Conservation (phyloP, 176 grass and related monocot species). For the Tillandsia fasciculata region DNA sequence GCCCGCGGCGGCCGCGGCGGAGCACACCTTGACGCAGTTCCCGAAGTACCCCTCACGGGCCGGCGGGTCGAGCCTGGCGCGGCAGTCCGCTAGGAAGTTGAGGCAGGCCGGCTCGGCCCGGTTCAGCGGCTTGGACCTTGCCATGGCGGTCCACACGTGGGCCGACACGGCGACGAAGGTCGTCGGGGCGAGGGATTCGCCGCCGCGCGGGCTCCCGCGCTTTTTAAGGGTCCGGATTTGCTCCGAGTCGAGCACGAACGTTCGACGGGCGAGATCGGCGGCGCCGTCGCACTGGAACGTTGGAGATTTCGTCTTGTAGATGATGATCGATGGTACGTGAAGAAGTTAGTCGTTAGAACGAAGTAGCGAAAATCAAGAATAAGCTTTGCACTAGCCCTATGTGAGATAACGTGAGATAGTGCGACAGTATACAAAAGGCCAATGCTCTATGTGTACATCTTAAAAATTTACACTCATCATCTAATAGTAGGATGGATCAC, state of each 20-base stretch:
- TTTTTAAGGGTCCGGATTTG: conserved; percentile 26
- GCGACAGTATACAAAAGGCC: too few relatives aligned
- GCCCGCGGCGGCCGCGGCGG: not conserved
- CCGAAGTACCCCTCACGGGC: conserved; percentile 27
- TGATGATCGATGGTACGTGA: not conserved
- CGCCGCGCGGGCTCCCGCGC: not conserved
- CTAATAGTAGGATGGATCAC: too few relatives aligned
- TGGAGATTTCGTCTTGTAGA: not conserved
- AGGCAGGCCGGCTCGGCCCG: conserved; percentile 26
- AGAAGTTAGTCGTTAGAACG: not conserved
- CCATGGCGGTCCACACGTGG: conserved; percentile 25
- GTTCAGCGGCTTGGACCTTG: not conserved
- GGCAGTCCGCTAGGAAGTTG: conserved; percentile 36
- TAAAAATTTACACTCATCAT: too few relatives aligned
- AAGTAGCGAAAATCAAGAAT: too few relatives aligned
- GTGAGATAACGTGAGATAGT: too few relatives aligned
- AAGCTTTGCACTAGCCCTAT: too few relatives aligned
- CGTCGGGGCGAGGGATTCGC: not conserved
- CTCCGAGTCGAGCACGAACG: conserved; percentile 8
- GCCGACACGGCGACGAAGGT: conserved; percentile 24
- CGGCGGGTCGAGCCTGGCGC: conserved; percentile 26
- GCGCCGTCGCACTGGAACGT: not conserved
- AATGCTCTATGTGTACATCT: too few relatives aligned
- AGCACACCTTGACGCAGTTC: not conserved
- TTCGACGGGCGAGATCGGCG: conserved; percentile 11